Conservation (phyloP, 208 protist species). For the Leishmania tarentolae region DNA sequence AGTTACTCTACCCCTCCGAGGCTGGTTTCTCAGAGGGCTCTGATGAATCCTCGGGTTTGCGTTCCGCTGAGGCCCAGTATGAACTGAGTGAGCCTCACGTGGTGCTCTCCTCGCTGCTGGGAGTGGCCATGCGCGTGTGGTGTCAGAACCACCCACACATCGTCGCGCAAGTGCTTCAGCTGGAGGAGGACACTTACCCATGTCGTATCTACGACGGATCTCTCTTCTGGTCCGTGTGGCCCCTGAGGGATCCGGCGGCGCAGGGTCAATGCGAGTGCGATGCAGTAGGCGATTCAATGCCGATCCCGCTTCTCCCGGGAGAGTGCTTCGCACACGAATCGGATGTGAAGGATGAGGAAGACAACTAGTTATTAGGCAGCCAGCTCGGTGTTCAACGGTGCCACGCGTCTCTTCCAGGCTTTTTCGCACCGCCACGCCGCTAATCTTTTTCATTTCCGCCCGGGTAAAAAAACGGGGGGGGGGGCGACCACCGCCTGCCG, state of each 20-base stretch:
- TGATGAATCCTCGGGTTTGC: constrained; percentile 20
- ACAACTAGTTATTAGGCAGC: neutral
- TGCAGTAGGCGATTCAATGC: constrained; percentile 23
- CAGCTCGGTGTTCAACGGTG: neutral
- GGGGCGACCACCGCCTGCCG: no score
- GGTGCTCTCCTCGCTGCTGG: constrained; percentile 37
- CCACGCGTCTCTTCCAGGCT: neutral
- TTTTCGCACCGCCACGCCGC: no score
- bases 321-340: constrained; percentile 33
- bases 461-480: no score
- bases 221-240: constrained; percentile 36
- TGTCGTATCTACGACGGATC: constrained; percentile 25
- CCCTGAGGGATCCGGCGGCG: constrained; percentile 13
- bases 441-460: no score
- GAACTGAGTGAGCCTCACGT: constrained; percentile 33
- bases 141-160: constrained; percentile 31
- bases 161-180: constrained; percentile 31
- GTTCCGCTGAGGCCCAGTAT: constrained; percentile 35
- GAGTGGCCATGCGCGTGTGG: constrained; percentile 39
- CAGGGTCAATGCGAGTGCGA: constrained; percentile 30
- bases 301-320: constrained; percentile 34
- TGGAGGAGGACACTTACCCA: constrained; percentile 27
- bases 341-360: constrained; percentile 14
- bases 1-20: constrained; percentile 35
- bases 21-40: constrained; percentile 18